Percentiles rank a stretch among this genome's conserved stretches.
These are phyloP conservation scores for Mytilinidion resinicola DNA, from an alignment of 495 filamentous ascomycete genomes.

Conservation along the genomic window DNA sequence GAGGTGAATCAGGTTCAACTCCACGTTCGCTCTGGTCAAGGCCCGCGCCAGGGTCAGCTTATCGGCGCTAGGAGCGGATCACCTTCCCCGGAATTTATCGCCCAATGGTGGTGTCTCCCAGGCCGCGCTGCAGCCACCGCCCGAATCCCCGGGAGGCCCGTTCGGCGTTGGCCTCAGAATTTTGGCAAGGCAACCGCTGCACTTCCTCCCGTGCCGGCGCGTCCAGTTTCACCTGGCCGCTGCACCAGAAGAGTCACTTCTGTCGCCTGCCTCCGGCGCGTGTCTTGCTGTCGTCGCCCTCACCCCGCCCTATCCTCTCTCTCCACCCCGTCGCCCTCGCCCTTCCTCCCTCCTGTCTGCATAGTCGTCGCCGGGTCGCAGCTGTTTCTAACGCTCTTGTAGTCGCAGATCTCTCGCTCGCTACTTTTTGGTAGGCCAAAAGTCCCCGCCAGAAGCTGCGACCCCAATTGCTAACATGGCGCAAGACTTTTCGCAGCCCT, in stretches of 20 bases:
- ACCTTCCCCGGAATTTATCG: neutral
- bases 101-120: neutral
- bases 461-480: constrained; percentile 7
- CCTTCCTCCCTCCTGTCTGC: neutral
- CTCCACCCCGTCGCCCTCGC: neutral
- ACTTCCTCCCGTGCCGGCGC: neutral
- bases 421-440: constrained; percentile 11
- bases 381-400: neutral
- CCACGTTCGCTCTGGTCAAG: no score
- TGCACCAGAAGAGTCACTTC: constrained; percentile 15
- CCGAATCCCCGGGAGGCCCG: neutral
- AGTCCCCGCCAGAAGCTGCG: constrained; percentile 4
- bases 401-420: neutral
- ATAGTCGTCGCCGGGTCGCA: neutral
- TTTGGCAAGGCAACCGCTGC: neutral
- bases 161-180: neutral
- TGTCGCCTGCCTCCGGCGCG: constrained; percentile 21
- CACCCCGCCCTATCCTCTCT: neutral
- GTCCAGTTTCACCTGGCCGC: neutral
- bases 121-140: neutral
- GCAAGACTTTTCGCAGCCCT: constrained; percentile 2
- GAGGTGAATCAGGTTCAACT: no score
- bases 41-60: neutral
- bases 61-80: constrained; percentile 1
- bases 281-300: constrained; percentile 12